Percentiles rank a stretch among this genome's conserved stretches.
phyloP scores from a whole-genome alignment of 768 basidiomycete genomes.

The Psilocybe azurescens region DNA sequence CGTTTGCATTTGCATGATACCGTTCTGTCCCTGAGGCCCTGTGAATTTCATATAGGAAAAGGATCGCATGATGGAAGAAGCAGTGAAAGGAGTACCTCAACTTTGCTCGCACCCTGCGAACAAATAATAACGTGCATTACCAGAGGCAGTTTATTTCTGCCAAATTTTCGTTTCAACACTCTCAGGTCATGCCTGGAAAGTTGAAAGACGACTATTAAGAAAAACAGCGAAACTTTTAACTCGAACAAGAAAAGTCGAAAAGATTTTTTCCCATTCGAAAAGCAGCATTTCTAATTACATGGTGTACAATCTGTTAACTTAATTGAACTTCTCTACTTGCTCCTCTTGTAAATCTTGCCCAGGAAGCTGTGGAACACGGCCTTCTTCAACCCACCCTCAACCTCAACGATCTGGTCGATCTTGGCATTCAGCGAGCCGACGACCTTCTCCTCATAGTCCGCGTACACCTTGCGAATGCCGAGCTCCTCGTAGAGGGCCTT shows the following conservation, averaged over 20 bases:
- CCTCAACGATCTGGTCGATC: slow-evolving; percentile 79
- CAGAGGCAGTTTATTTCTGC: no score
- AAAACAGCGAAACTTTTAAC: no score
- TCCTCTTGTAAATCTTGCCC: slow-evolving; percentile 80
- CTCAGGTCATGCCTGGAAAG: no score
- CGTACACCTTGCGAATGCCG: slow-evolving; percentile 70
- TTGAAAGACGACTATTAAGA: no score
- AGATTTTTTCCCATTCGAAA: background rate
- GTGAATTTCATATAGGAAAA: background rate
- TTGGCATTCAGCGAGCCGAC: slow-evolving; percentile 69
- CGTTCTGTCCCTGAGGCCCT: background rate
- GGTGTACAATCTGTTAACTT: background rate
- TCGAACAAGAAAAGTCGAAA: background rate
- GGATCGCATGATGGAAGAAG: background rate
- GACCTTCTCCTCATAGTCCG: slow-evolving; percentile 76
- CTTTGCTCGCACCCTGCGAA: background rate
- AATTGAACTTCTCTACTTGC: slow-evolving; percentile 43
- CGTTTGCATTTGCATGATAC: background rate
- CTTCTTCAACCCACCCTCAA: slow-evolving; percentile 50
- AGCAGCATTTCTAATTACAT: background rate
- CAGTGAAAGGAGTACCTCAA: background rate
- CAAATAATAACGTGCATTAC: background rate
- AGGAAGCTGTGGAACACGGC: slow-evolving; percentile 88
- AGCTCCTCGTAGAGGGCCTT: slow-evolving; percentile 73
- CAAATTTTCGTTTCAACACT: no score